Conservation (phyloP, 2,329 filamentous ascomycete genomes). For the Botrytis squamosa region DNA sequence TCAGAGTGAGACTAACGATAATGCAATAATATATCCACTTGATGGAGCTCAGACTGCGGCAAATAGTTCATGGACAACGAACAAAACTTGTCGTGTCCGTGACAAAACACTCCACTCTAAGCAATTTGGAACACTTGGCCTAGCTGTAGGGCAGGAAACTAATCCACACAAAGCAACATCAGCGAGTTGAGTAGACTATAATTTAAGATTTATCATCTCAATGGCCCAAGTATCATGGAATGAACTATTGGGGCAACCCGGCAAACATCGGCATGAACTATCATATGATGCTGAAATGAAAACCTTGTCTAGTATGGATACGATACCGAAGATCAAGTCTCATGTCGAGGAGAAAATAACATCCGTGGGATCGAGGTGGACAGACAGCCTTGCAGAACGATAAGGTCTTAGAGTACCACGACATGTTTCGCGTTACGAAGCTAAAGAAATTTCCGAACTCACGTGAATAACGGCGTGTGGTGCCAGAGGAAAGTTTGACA, state of each 20-base stretch:
- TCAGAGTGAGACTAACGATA: constrained; percentile 9
- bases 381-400: constrained; percentile 20
- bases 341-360: neutral
- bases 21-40: constrained; percentile 16
- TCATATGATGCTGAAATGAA: neutral
- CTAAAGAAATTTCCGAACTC: constrained; percentile 46
- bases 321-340: constrained; percentile 19
- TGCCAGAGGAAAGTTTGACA: constrained; percentile 65
- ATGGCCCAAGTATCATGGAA: constrained; percentile 16
- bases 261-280: constrained; percentile 17
- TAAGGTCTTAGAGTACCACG: constrained; percentile 22
- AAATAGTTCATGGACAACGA: constrained; percentile 21
- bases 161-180: constrained; percentile 4
- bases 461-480: constrained; percentile 79
- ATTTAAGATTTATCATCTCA: constrained; percentile 5
- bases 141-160: constrained; percentile 5
- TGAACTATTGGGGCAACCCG: constrained; percentile 19
- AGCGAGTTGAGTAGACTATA: neutral
- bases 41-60: constrained; percentile 1
- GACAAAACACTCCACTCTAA: constrained; percentile 6
- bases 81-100: constrained; percentile 15
- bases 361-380: constrained; percentile 2
- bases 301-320: neutral
- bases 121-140: constrained; percentile 14
- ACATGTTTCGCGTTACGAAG: constrained; percentile 23